Base-by-base conservation (phyloP, 2,329 filamentous ascomycete genomes). In the Blastomyces percursus region DNA sequence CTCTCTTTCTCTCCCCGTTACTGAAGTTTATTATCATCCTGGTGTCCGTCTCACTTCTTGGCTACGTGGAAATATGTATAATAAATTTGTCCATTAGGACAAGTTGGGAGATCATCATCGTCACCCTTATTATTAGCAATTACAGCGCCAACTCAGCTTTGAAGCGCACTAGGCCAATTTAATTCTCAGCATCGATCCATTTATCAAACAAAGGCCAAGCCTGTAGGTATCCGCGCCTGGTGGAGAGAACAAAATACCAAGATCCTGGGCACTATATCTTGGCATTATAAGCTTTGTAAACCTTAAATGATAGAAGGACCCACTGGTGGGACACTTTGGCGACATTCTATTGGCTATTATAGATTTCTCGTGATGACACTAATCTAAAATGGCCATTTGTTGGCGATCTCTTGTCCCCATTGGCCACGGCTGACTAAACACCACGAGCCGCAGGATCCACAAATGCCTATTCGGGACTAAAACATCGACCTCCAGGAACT, bases 211-310 rank as follows among this genome's bases (percentile, higher is more conserved):
- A 5, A 19, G 42, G 42, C 42, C 42, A n/a, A 16, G 19, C 42
- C 42, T 44, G 42, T 8, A 8, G 42, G 16, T 44, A 44, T 44
- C 42, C 3, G 42, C 42, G 19, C 14, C 42, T 44, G 42, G 40
- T 42, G 40, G 40, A 19, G 42, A 19, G 19, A 2, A 12, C 35
- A 38, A 38, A 38, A 38, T 44, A 8, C 48, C 48, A 51, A 51
- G 48, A 51, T 3, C 12, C 21, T 12, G 35, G 35, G 9, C 35
- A 12, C 16, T 1, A 55, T 30, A 1, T 48, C 57, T 59, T 59
- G 57, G 56, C 56, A 48, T 30, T 46, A 35, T 46, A 59, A 46
- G 56, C 42, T 48, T 59, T 59, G 6, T 24, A 24, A 48, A 57
- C 35, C 21, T 59, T 46, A 48, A 35, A 48, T 58, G 1, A 38